Conservation (phyloP, 306 rosid genomes). For the Luffa aegyptiaca region DNA sequence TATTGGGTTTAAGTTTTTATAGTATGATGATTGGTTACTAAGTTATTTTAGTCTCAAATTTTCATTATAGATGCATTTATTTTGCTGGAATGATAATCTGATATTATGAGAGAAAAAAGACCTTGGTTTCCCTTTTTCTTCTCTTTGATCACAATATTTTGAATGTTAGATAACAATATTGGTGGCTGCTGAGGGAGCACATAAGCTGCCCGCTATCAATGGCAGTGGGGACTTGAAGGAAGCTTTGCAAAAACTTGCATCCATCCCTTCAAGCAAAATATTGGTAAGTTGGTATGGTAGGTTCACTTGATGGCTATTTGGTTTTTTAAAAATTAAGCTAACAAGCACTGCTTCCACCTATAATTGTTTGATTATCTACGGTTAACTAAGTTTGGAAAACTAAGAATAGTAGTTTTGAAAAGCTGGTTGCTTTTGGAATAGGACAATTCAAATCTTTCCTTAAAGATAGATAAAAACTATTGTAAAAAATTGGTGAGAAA, state of each 20-base stretch:
- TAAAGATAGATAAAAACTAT: too few relatives aligned
- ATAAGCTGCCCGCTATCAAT: constrained; percentile 75
- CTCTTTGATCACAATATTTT: neutral
- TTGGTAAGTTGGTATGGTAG: constrained; percentile 35
- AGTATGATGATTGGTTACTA: neutral
- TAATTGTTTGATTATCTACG: too few relatives aligned
- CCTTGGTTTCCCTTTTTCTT: neutral
- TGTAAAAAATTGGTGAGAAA: too few relatives aligned
- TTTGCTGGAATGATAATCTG: neutral
- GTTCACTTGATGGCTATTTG: neutral
- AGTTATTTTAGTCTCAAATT: neutral
- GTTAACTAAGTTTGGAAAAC: too few relatives aligned
- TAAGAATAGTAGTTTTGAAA: too few relatives aligned
- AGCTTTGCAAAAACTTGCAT: constrained; percentile 87
- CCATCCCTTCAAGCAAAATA: constrained; percentile 76
- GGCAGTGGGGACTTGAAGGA: constrained; percentile 83
- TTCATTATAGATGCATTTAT: neutral
- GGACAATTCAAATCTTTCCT: too few relatives aligned
- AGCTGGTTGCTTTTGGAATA: too few relatives aligned
- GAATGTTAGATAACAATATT: constrained; percentile 66
- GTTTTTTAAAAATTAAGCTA: too few relatives aligned
- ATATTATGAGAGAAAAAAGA: neutral
- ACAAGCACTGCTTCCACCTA: too few relatives aligned
- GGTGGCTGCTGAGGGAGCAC: constrained; percentile 93
- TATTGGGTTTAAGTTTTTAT: neutral